Conservation (phyloP, 176 grass and related monocot genomes). For the Phoenix roebelenii region DNA sequence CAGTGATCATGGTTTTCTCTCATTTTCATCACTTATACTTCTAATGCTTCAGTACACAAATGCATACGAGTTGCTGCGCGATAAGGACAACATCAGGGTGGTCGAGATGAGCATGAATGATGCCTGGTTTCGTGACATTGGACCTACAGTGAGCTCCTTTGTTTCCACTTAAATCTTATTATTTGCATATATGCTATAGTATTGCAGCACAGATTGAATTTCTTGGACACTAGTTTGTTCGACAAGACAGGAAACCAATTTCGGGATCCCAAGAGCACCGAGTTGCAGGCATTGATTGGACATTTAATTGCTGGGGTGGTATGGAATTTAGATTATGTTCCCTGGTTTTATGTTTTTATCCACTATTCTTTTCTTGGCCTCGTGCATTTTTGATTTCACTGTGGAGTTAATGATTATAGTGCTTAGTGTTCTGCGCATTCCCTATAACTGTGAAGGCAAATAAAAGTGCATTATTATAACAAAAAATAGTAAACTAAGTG, state of each 20-base stretch:
- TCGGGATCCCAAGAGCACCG: constrained; percentile 18
- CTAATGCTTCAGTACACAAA: constrained; percentile 35
- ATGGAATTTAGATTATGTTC: constrained; percentile 14
- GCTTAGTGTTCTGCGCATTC: no score
- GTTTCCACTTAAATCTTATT: constrained; percentile 5
- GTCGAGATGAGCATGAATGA: constrained; percentile 98
- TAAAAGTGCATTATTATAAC: no score
- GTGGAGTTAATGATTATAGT: no score
- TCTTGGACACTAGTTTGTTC: constrained; percentile 50
- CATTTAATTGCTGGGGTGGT: constrained; percentile 98
- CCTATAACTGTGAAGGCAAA: no score
- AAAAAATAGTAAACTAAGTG: no score
- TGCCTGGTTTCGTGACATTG: constrained; percentile 92
- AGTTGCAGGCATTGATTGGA: constrained; percentile 89
- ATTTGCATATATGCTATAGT: background rate
- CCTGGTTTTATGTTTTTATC: background rate
- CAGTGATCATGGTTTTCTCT: no score
- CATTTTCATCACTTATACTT: no score
- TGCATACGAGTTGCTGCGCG: constrained; percentile 40
- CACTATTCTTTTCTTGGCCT: background rate
- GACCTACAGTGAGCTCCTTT: constrained; percentile 51
- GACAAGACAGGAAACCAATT: constrained; percentile 15
- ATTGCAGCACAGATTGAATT: background rate
- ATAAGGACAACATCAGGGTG: constrained; percentile 57
- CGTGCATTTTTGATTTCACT: no score